Conservation (phyloP, 1,139 yeast species). For the Yamadazyma trypodendri region DNA sequence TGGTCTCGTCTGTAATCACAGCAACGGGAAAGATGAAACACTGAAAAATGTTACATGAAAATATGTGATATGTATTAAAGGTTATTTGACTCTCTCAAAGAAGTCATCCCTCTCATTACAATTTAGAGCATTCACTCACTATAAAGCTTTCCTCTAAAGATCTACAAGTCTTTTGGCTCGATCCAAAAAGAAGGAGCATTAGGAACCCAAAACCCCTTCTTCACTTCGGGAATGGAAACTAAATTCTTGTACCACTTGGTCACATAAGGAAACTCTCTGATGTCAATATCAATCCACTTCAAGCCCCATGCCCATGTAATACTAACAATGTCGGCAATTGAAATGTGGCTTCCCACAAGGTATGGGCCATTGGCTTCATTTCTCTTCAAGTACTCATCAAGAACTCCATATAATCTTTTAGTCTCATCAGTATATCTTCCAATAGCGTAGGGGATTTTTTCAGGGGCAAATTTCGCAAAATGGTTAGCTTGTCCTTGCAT, state of each 20-base stretch:
- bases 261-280: conserved; percentile 43
- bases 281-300: conserved; percentile 29
- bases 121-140: too few species aligned
- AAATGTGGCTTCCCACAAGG: conserved; percentile 55
- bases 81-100: too few species aligned
- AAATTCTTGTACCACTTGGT: conserved; percentile 44
- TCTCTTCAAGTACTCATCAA: conserved; percentile 45
- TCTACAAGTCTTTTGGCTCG: conserved; percentile 3
- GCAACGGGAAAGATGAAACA: too few species aligned
- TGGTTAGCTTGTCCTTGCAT: conserved; percentile 59
- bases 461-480: conserved; percentile 43
- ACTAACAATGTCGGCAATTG: conserved; percentile 51
- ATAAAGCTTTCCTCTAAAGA: too few species aligned
- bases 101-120: too few species aligned
- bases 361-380: conserved; percentile 43
- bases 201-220: conserved; percentile 24
- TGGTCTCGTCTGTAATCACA: too few species aligned
- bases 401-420: conserved; percentile 51
- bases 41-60: too few species aligned
- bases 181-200: conserved; percentile 12
- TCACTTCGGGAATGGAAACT: conserved; percentile 35
- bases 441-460: conserved; percentile 52
- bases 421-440: conserved; percentile 53
- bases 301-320: conserved; percentile 35
- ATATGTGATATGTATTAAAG: too few species aligned